A percentile compares a stretch with the other conserved stretches of the same genome.
phyloP scores from a whole-genome alignment of 495 filamentous ascomycete species.

The Penicillium angulare region DNA sequence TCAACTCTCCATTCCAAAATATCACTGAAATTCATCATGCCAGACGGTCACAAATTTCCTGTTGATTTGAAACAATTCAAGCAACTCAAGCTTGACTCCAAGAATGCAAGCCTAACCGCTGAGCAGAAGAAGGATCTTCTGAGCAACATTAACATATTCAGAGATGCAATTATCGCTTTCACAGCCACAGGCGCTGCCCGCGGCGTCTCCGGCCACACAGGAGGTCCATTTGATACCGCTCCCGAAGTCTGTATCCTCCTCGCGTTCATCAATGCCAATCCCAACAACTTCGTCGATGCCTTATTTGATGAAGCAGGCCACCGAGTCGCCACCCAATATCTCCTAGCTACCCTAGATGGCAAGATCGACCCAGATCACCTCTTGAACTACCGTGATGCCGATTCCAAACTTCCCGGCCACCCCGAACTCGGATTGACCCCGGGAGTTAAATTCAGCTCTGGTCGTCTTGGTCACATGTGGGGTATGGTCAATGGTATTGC shows the following conservation, averaged over 20 bases:
- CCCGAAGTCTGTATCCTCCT: constrained; percentile 41
- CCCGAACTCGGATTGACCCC: constrained; percentile 40
- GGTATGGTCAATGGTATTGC: constrained; percentile 39
- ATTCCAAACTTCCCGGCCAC: constrained; percentile 41
- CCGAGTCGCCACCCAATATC: constrained; percentile 40
- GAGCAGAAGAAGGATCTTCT: constrained; percentile 36
- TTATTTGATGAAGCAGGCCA: constrained; percentile 42
- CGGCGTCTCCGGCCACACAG: constrained; percentile 38
- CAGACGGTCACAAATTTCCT: constrained; percentile 27
- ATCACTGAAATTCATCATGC: constrained; percentile 13
- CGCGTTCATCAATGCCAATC: constrained; percentile 36
- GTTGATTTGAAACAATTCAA: constrained; percentile 42
- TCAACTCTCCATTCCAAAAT: background rate
- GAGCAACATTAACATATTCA: constrained; percentile 39
- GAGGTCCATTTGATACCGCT: constrained; percentile 42
- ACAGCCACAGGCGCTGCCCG: constrained; percentile 39
- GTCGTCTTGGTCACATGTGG: constrained; percentile 44
- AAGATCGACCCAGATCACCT: constrained; percentile 39
- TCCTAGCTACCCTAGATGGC: constrained; percentile 34
- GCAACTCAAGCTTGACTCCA: constrained; percentile 35
- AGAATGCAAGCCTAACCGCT: constrained; percentile 25
- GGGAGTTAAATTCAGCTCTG: constrained; percentile 40
- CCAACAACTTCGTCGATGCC: constrained; percentile 29
- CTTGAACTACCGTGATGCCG: constrained; percentile 39
- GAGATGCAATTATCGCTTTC: constrained; percentile 41